Conservation (phyloP, 108 stramenopile species). For the Schizochytrium sp. region DNA sequence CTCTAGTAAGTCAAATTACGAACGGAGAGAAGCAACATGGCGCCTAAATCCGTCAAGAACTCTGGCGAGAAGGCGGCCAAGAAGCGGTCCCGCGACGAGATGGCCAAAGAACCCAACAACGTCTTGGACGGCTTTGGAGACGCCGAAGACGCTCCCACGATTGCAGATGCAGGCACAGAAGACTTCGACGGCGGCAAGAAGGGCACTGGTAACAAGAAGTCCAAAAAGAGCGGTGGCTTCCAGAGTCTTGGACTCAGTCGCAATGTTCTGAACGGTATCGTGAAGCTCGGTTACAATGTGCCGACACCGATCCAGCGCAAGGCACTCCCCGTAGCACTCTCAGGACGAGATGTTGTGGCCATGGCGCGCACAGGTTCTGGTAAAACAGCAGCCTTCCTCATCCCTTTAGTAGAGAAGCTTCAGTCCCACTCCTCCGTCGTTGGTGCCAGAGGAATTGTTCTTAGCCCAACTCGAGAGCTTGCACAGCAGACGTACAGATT, state of each 20-base stretch:
- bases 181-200: background rate
- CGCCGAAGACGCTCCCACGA: background rate
- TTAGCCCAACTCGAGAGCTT: conserved; percentile 96
- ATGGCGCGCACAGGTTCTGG: conserved; percentile 97
- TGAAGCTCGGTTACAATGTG: conserved; percentile 89
- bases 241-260: conserved; percentile 84
- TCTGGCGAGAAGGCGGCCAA: background rate
- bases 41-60: too few relatives aligned
- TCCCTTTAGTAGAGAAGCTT: conserved; percentile 90
- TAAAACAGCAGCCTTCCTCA: conserved; percentile 94
- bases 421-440: conserved; percentile 68
- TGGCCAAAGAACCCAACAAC: background rate
- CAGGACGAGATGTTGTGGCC: conserved; percentile 90
- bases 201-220: background rate
- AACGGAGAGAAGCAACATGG: too few relatives aligned
- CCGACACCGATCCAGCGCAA: conserved; percentile 99
- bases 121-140: background rate
- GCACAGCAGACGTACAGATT: conserved; percentile 91
- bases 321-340: conserved; percentile 87
- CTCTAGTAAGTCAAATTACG: too few relatives aligned
- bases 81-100: conserved; percentile 22
- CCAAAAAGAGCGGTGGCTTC: conserved; percentile 80
- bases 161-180: background rate
- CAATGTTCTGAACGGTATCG: conserved; percentile 83
- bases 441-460: conserved; percentile 82